Evolutionary conservation across 306 rosid species (phyloP), one percentile per base, ranked within the genome.

Genomic region (Vicia villosa): DNA sequence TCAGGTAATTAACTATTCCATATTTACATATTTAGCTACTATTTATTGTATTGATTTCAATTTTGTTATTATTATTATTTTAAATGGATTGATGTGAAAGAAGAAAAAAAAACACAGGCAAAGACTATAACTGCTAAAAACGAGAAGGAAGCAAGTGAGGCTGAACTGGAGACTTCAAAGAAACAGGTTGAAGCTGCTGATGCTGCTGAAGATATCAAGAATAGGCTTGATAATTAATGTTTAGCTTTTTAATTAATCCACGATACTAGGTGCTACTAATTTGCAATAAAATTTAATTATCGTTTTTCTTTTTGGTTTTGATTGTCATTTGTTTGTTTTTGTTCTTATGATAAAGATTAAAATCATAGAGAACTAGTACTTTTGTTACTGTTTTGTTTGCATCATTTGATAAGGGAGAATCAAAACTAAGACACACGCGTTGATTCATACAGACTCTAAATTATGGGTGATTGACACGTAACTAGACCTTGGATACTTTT

Each of bases 111-210:
- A 34, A 34, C 38, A 34, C 43, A 82, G 86, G 74, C 57, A 26
- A 82, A 78, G 65, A 70, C n/a, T 49, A 4, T 82, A 24, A 51
- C 34, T 11, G 86, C 83, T 40, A 78, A 50, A 60, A 82, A 74
- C 62, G 83, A 82, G 74, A 43, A 66, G 73, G 83, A 82, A 72
- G 86, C 83, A 62, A 67, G 81, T 45, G 66, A 8, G 16, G 86
- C 83, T 40, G 81, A 75, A 14, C 83, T 82, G 46, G 83, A 74
- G 56, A 51, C 81, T 38, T 6, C 78, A 9, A 82, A 82, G 70
- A 82, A 52, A 74, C 81, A 82, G 62, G 86, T 82, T 67, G 83
- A 74, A 37, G 81, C 81, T 54, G 49, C 81, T 68, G 83, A 82
- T 34, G 81, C 79, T 67, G 86, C 83, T 12, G 79, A 82, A 71